phyloP scores from a whole-genome alignment of 208 protist genomes.

The Leishmania guyanensis region DNA sequence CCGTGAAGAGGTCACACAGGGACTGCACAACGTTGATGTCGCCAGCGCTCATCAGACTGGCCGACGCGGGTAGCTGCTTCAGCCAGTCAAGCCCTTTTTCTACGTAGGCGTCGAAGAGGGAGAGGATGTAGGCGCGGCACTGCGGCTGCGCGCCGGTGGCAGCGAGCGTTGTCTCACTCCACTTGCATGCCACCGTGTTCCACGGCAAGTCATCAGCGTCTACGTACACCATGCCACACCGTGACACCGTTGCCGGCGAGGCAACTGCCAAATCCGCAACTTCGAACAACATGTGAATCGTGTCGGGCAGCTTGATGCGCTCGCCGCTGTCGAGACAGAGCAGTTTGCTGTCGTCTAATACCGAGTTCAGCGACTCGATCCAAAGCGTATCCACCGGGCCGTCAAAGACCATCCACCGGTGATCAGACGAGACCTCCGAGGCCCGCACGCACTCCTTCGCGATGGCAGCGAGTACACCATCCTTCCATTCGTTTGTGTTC shows the following conservation, averaged over 20 bases:
- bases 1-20: conserved; percentile 92
- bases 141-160: conserved; percentile 51
- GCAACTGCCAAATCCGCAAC: conserved; percentile 97
- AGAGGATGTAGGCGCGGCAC: conserved; percentile 83
- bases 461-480: conserved; percentile 92
- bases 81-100: conserved; percentile 91
- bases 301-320: conserved; percentile 96
- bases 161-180: conserved; percentile 84
- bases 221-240: conserved; percentile 99
- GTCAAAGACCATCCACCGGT: conserved; percentile 98
- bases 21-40: conserved; percentile 94
- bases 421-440: conserved; percentile 76
- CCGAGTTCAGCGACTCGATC: conserved; percentile 99
- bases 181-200: conserved; percentile 88
- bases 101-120: conserved; percentile 91
- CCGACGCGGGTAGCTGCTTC: conserved; percentile 46
- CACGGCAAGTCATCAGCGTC: conserved; percentile 93
- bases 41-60: conserved; percentile 85
- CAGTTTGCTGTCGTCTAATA: conserved; percentile 98
- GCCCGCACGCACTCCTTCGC: conserved; percentile 90
- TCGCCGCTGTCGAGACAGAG: conserved; percentile 98
- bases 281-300: conserved; percentile 97
- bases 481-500: conserved; percentile 95
- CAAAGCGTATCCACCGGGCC: conserved; percentile 99
- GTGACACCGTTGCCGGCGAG: conserved; percentile 97